A percentile compares a stretch with the other conserved stretches of the same genome.
Conservation (phyloP, 2,329 filamentous ascomycete genomes). For the Hymenoscyphus albidus region DNA sequence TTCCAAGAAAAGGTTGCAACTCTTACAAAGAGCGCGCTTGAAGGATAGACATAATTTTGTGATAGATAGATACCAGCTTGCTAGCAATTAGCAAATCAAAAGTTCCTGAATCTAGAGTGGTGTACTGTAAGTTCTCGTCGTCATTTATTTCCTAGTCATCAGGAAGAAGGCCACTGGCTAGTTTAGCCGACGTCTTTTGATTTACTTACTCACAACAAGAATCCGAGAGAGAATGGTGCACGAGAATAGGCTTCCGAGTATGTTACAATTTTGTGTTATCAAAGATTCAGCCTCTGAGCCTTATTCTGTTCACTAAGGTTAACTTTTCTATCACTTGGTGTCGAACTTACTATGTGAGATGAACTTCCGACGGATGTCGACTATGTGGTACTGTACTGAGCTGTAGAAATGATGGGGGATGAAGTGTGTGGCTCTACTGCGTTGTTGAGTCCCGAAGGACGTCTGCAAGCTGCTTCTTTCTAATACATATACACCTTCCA, state of each 20-base stretch:
- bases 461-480: too few species aligned
- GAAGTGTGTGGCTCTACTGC: too few species aligned
- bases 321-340: not conserved
- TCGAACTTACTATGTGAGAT: not conserved
- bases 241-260: not conserved
- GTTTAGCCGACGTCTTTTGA: not conserved
- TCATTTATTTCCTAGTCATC: not conserved
- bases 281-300: not conserved
- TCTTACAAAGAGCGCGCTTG: conserved; percentile 44
- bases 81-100: conserved; percentile 1
- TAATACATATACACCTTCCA: too few species aligned
- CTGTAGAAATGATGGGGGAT: too few species aligned
- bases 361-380: not conserved
- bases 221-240: not conserved
- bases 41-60: conserved; percentile 4
- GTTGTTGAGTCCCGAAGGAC: too few species aligned
- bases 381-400: too few species aligned
- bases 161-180: not conserved
- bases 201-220: not conserved
- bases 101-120: not conserved
- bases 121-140: not conserved
- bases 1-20: conserved; percentile 78
- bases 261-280: not conserved
- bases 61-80: conserved; percentile 4
- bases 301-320: not conserved